These are phyloP conservation scores for Phytophthora litchii DNA, from an alignment of 352 stramenopile genomes.

Conservation along the genomic window DNA sequence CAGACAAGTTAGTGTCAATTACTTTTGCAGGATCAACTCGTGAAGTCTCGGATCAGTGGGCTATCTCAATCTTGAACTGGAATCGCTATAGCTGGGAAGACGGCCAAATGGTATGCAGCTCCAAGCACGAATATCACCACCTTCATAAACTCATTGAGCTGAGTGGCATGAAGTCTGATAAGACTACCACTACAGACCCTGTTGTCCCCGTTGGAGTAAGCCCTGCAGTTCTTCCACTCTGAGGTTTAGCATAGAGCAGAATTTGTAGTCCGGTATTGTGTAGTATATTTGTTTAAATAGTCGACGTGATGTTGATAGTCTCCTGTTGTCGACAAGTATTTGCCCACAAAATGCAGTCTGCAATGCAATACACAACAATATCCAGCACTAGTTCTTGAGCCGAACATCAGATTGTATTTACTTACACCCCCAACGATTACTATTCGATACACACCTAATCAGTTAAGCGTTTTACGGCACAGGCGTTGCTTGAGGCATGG, in stretches of 20 bases:
- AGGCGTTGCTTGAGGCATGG: slow-evolving; percentile 35
- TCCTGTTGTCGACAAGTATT: too few relatives aligned
- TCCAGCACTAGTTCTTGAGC: too few relatives aligned
- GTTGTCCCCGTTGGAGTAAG: slow-evolving; percentile 56
- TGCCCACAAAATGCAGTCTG: background rate
- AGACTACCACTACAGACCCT: slow-evolving; percentile 28
- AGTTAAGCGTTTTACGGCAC: slow-evolving; percentile 33
- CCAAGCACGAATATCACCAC: slow-evolving; percentile 67
- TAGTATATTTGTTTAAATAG: slow-evolving; percentile 1
- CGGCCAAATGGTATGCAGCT: slow-evolving; percentile 74
- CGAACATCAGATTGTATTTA: slow-evolving; percentile 15
- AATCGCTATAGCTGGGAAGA: slow-evolving; percentile 88
- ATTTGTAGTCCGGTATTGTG: background rate
- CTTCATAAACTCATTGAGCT: slow-evolving; percentile 49
- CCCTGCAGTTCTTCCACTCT: slow-evolving; percentile 62
- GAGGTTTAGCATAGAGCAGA: slow-evolving; percentile 5
- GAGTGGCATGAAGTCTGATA: slow-evolving; percentile 29
- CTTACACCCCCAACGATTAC: slow-evolving; percentile 19
- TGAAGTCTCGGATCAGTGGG: slow-evolving; percentile 72
- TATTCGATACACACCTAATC: slow-evolving; percentile 27
- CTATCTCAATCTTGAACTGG: slow-evolving; percentile 83
- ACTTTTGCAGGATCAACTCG: slow-evolving; percentile 63
- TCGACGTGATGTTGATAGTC: background rate
- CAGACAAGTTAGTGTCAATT: slow-evolving; percentile 34
- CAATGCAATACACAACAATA: background rate